Evolutionary conservation across 192 early-diverging fungal genomes (phyloP).

Genomic region (Coemansia sp.): DNA sequence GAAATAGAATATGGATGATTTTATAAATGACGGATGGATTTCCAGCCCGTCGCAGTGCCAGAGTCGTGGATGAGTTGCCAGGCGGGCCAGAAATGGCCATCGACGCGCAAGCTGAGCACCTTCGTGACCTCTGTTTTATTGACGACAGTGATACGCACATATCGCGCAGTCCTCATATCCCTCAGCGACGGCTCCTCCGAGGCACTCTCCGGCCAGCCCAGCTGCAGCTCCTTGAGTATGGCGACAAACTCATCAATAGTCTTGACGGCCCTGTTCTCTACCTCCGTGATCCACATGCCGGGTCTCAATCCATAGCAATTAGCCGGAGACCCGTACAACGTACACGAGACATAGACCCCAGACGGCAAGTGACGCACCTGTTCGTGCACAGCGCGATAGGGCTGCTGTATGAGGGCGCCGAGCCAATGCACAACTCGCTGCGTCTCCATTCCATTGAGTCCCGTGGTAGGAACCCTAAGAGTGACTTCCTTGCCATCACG

Average conservation of each 20-base stretch:
- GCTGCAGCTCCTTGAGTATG: conserved; percentile 36
- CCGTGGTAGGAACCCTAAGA: conserved; percentile 65
- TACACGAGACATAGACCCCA: conserved; percentile 69
- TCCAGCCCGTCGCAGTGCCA: conserved; percentile 53
- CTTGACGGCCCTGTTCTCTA: conserved; percentile 60
- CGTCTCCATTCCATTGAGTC: conserved; percentile 60
- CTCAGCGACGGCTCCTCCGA: neutral
- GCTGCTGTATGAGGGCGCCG: conserved; percentile 75
- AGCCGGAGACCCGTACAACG: conserved; percentile 71
- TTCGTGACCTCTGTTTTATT: conserved; percentile 57
- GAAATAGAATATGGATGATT: neutral
- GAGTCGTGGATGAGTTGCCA: conserved; percentile 64
- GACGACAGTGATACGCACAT: conserved; percentile 50
- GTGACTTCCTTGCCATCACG: conserved; percentile 69
- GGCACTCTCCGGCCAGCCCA: neutral
- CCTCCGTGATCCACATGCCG: conserved; percentile 75
- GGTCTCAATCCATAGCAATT: conserved; percentile 64
- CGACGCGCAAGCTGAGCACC: conserved; percentile 72
- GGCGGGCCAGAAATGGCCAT: conserved; percentile 74
- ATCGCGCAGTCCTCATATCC: conserved; percentile 17
- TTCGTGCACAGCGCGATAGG: conserved; percentile 72
- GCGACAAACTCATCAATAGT: conserved; percentile 64
- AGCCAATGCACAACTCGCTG: conserved; percentile 79
- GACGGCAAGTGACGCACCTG: conserved; percentile 65
- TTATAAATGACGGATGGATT: conserved; percentile 17